phyloP scores from a whole-genome alignment of 306 rosid species.

The Begonia peltatifolia region DNA sequence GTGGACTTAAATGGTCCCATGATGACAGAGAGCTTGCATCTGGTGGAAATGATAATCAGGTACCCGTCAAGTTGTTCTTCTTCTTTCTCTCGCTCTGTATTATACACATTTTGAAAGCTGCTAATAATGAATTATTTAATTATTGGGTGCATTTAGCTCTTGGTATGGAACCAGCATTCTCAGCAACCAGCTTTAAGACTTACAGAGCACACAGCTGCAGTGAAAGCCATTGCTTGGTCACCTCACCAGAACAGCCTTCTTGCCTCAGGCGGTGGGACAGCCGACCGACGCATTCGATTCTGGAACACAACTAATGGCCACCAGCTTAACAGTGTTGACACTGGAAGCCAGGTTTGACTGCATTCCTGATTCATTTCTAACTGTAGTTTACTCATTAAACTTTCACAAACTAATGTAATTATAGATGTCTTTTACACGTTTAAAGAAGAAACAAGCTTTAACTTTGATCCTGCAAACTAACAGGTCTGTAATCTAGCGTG shows the following conservation, averaged over 20 bases:
- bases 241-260: slow-evolving; percentile 91
- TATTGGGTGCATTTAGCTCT: slow-evolving; percentile 38
- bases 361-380: neutral
- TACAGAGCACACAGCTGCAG: slow-evolving; percentile 95
- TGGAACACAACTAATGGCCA: slow-evolving; percentile 97
- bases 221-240: slow-evolving; percentile 98
- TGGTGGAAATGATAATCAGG: slow-evolving; percentile 99
- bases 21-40: slow-evolving; percentile 99
- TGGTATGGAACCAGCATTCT: slow-evolving; percentile 95
- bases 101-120: neutral
- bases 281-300: slow-evolving; percentile 94
- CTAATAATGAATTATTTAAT: slow-evolving; percentile 2
- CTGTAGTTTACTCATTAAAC: too few relatives aligned
- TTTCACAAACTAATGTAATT: too few relatives aligned
- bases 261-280: slow-evolving; percentile 98
- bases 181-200: slow-evolving; percentile 76
- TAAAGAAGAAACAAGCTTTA: too few relatives aligned
- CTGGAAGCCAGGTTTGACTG: slow-evolving; percentile 80
- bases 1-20: slow-evolving; percentile 94
- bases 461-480: neutral
- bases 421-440: too few relatives aligned
- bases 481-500: slow-evolving; percentile 97
- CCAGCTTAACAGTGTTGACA: slow-evolving; percentile 73
- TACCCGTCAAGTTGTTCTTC: slow-evolving; percentile 4
- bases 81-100: neutral